Base-by-base conservation (phyloP, 306 rosid species). In the Medicago truncatula region DNA sequence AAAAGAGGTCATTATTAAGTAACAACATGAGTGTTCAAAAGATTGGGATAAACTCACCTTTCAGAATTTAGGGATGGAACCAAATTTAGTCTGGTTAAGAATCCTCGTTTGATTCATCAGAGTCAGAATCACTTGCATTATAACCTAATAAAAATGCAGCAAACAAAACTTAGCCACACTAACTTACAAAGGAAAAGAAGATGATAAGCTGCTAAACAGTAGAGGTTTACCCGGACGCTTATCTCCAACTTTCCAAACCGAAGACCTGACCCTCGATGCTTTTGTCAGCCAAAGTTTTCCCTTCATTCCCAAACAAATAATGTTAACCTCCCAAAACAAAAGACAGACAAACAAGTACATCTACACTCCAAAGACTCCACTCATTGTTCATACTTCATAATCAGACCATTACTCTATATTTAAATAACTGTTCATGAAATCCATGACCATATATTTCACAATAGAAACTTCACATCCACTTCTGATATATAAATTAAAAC, bases 51-150 rank as follows among this genome's bases (percentile, higher is more conserved):
- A 79, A 79, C 80, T 83, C 81, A 85, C 86, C 82, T 17, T 53
- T 36, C 38, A 71, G 17, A 53, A 18, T 36, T 36, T 28, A 74
- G 78, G 58, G 83, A 44, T 13, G 44, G 67, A 60, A 68, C 43
- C 65, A 20, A 31, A 9, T 21, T 14, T 16, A 20, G 65, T 54
- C 15, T 47, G 61, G 80, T 83, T 85, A 91, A 76, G 91, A 88
- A 70, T 87, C 90, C 41, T 76, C 90, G 78, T 86, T 86, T 72
- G 77, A 41, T 74, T 93, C 97, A 16, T 93, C 98, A 0, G 98
- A 91, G 84, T 93, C 98, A 43, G 98, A 93, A 86, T 93, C 98
- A 77, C 97, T 93, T 50, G 96, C 98, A 83, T 93, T 93, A 77
- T 93, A 93, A 75, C 98, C 97, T 93, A 74, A 70, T 17, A 84